phyloP scores from a whole-genome alignment of 805 yeast genomes.

The Kazachstania martiniae region DNA sequence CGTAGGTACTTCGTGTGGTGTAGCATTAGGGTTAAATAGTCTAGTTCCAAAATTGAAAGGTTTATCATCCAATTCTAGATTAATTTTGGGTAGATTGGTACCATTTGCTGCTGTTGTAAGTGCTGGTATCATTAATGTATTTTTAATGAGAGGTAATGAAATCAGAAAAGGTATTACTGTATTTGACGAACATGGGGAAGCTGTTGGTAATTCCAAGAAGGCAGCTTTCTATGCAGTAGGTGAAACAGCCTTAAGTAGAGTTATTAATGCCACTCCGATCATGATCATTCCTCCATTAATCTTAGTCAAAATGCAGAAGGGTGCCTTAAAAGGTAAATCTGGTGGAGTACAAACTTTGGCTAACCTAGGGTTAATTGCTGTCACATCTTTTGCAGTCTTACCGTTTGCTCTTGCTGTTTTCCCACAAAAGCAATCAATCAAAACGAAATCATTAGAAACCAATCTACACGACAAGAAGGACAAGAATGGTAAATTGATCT shows the following conservation, averaged over 20 bases:
- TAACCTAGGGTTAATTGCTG: constrained; percentile 79
- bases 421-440: constrained; percentile 73
- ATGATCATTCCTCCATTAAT: constrained; percentile 94
- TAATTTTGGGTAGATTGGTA: constrained; percentile 73
- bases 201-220: constrained; percentile 61
- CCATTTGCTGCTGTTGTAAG: constrained; percentile 98
- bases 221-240: constrained; percentile 94
- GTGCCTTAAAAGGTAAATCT: constrained; percentile 58
- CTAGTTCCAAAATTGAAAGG: constrained; percentile 76
- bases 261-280: constrained; percentile 91
- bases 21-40: constrained; percentile 86
- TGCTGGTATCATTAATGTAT: constrained; percentile 95
- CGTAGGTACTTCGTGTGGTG: constrained; percentile 89
- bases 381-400: constrained; percentile 74
- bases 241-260: constrained; percentile 92
- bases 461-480: constrained; percentile 53
- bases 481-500: constrained; percentile 45
- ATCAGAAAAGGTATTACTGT: constrained; percentile 75
- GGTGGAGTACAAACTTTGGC: constrained; percentile 51
- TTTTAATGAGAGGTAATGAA: constrained; percentile 92
- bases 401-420: constrained; percentile 94
- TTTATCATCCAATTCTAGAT: constrained; percentile 57
- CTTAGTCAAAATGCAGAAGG: constrained; percentile 65
- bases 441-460: constrained; percentile 50
- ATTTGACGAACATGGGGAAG: constrained; percentile 52